phyloP scores from a whole-genome alignment of 1,139 yeast species.

The Kodamaea arcana region DNA sequence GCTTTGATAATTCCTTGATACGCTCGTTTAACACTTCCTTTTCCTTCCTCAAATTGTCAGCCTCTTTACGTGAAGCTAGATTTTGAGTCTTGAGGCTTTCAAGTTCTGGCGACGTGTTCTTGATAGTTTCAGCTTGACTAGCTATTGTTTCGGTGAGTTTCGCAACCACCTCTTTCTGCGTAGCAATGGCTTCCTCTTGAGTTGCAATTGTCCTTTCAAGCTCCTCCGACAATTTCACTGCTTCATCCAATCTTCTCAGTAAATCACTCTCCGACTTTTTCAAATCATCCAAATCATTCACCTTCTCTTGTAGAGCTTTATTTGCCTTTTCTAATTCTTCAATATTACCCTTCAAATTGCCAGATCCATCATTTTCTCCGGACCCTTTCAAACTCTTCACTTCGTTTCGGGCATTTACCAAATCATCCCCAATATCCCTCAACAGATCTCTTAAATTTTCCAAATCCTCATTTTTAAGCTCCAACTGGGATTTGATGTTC shows the following conservation, averaged over 20 bases:
- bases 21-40: constrained; percentile 24
- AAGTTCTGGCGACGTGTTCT: background rate
- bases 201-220: constrained; percentile 2
- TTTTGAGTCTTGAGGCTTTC: constrained; percentile 8
- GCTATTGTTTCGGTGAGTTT: background rate
- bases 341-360: constrained; percentile 2
- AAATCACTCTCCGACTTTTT: constrained; percentile 3
- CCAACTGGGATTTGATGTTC: constrained; percentile 17
- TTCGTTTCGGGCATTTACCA: constrained; percentile 53
- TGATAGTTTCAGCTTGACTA: background rate
- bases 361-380: constrained; percentile 4
- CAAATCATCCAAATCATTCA: constrained; percentile 2
- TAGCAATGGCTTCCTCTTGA: constrained; percentile 1
- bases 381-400: constrained; percentile 20
- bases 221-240: constrained; percentile 4
- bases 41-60: constrained; percentile 21
- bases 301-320: constrained; percentile 4
- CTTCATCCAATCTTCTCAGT: constrained; percentile 7
- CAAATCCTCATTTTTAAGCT: constrained; percentile 45
- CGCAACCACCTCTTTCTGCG: too few species aligned
- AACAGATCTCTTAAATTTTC: constrained; percentile 67
- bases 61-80: constrained; percentile 15
- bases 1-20: constrained; percentile 28
- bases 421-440: constrained; percentile 68
- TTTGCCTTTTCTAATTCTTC: constrained; percentile 6